Base-by-base conservation (phyloP, 208 protist species). In the Trypanosoma conorhini region DNA sequence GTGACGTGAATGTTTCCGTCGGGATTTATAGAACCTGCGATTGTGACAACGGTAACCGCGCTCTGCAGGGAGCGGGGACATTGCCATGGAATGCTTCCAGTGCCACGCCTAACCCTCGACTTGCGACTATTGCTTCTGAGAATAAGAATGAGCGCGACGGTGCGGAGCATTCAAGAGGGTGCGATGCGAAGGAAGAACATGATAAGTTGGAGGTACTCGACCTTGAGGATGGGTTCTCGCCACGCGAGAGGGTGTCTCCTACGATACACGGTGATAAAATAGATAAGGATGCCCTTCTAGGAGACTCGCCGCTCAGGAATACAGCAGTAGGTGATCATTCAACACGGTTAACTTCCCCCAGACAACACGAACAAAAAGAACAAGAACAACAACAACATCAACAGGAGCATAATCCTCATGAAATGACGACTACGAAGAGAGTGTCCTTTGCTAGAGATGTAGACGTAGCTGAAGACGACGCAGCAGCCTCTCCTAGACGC, bases 191-290 rank as follows among this genome's bases (percentile, higher is more conserved):
- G 38, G 66, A 38, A 13, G 12, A 51, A 13, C 54, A 71, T 24
- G 31, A 33, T 3, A 40, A 17, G 7, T 48, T 59, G 26, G 67
- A 72, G 35, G 21, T 44, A 17, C 8, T 52, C 52, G 52, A 74
- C 28, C 24, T 68, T 21, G 61, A 26, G 50, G 31, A 10, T 1
- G 40, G 30, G 0, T 74, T 63, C 28, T 74, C 69, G 9, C 69
- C 69, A 19, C 54, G 60, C 24, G 69, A 74, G 33, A 61, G 28
- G 9, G 48, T 35, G n/a, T 31, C 10, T 35, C 26, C 30, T n/a
- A n/a, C 44, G 50, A 3, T 0, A 57, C 59, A 72, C 58, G n/a
- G 35, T 31, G 2, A 21, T 5, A 3, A 42, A n/a, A 35, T 17
- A 51, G 31, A 46, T 69, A 31, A 35, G 12, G 58, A 38, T 9